A percentile compares a stretch with the other conserved stretches of the same genome.
phyloP scores from a whole-genome alignment of 2,329 filamentous ascomycete genomes.

The Byssoonygena ceratinophila region DNA sequence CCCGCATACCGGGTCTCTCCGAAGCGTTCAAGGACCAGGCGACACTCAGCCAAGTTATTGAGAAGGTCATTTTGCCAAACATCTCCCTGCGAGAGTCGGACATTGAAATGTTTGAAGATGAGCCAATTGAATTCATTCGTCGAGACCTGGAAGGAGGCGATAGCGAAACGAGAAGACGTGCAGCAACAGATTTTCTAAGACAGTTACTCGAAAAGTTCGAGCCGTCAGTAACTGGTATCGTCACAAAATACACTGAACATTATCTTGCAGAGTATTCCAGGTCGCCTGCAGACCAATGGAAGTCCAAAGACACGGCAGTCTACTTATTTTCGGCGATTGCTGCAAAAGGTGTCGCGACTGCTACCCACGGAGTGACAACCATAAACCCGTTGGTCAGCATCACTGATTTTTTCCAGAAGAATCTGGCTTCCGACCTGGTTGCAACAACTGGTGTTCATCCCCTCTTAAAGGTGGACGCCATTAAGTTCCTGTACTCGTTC shows the following conservation, averaged over 20 bases:
- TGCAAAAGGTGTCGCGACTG: slow-evolving; percentile 77
- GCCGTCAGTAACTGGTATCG: slow-evolving; percentile 70
- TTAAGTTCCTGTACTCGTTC: slow-evolving; percentile 97
- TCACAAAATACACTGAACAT: slow-evolving; percentile 74
- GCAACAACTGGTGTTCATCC: slow-evolving; percentile 59
- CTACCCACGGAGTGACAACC: slow-evolving; percentile 78
- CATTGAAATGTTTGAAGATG: slow-evolving; percentile 91
- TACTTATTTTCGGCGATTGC: slow-evolving; percentile 93
- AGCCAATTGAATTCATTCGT: slow-evolving; percentile 96
- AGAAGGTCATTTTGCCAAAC: slow-evolving; percentile 93
- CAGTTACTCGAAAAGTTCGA: slow-evolving; percentile 86
- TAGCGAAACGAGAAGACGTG: slow-evolving; percentile 80
- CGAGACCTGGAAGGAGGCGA: slow-evolving; percentile 93
- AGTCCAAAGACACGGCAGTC: slow-evolving; percentile 94
- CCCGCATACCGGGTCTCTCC: slow-evolving; percentile 65
- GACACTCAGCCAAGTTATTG: slow-evolving; percentile 74
- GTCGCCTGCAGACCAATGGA: slow-evolving; percentile 65
- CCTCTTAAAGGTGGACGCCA: slow-evolving; percentile 91
- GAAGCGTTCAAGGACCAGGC: slow-evolving; percentile 72
- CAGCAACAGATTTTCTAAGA: slow-evolving; percentile 87
- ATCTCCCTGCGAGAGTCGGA: slow-evolving; percentile 85
- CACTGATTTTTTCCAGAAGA: slow-evolving; percentile 85
- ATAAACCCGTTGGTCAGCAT: slow-evolving; percentile 83
- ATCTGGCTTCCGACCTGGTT: slow-evolving; percentile 82
- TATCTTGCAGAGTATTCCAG: slow-evolving; percentile 68